These are phyloP conservation scores for Gossypium davidsonii DNA, from an alignment of 441 rosid genomes.

Conservation along the genomic window DNA sequence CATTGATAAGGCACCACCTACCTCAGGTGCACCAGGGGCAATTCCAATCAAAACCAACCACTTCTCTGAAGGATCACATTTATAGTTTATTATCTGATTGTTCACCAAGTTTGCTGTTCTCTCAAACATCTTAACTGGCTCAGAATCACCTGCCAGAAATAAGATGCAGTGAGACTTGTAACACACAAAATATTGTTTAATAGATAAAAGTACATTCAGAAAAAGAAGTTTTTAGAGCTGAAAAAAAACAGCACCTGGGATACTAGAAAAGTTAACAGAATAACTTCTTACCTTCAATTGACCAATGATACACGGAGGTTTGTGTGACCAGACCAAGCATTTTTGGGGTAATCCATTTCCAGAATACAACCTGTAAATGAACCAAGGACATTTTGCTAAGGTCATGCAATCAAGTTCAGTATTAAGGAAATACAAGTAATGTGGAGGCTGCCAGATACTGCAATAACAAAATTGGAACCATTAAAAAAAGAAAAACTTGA, in stretches of 20 bases:
- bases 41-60: conserved; percentile 98
- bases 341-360: conserved; percentile 95
- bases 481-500: background rate
- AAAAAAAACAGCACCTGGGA: background rate
- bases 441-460: background rate
- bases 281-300: conserved; percentile 68
- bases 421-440: background rate
- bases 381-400: background rate
- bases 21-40: conserved; percentile 99
- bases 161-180: background rate
- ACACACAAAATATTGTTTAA: background rate
- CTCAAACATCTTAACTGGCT: conserved; percentile 95
- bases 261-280: background rate
- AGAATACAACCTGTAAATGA: conserved; percentile 69
- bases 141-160: conserved; percentile 70
- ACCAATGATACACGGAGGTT: conserved; percentile 90
- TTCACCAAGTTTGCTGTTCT: conserved; percentile 88
- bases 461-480: background rate
- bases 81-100: conserved; percentile 95
- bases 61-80: conserved; percentile 90
- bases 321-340: conserved; percentile 95
- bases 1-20: conserved; percentile 19
- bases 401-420: background rate
- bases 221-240: background rate
- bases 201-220: background rate